These are phyloP conservation scores for Trichomonas tenax DNA, from an alignment of 208 protist genomes.

Conservation along the genomic window DNA sequence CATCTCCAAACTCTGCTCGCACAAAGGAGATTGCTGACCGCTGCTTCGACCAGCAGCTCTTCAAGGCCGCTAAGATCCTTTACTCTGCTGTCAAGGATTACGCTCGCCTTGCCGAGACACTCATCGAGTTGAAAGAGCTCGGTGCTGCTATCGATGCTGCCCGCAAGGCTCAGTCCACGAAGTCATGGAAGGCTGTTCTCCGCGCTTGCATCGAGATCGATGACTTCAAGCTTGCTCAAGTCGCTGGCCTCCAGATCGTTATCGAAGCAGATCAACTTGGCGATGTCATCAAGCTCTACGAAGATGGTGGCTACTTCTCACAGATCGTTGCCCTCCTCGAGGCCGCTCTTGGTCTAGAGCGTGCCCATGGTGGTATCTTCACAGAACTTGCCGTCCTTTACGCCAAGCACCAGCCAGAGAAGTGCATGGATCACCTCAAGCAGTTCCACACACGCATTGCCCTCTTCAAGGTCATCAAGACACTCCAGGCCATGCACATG, in stretches of 20 bases:
- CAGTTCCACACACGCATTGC: conserved; percentile 81
- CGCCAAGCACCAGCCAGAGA: conserved; percentile 82
- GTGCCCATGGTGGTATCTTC: conserved; percentile 95
- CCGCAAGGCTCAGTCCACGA: conserved; percentile 81
- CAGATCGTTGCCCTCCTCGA: conserved; percentile 67
- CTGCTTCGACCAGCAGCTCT: conserved; percentile 85
- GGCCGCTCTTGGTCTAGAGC: conserved; percentile 65
- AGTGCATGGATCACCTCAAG: conserved; percentile 96
- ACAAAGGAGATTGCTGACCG: conserved; percentile 72
- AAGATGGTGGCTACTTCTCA: conserved; percentile 66
- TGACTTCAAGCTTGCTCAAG: conserved; percentile 90
- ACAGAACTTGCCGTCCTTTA: conserved; percentile 97
- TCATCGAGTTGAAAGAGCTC: conserved; percentile 80
- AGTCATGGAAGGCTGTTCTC: conserved; percentile 58
- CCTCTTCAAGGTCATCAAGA: conserved; percentile 81
- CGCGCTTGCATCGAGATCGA: conserved; percentile 85
- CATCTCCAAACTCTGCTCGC: conserved; percentile 74
- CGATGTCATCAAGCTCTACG: conserved; percentile 65
- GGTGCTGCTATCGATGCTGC: conserved; percentile 80
- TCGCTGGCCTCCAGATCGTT: conserved; percentile 88
- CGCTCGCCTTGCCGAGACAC: conserved; percentile 71
- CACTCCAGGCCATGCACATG: conserved; percentile 73
- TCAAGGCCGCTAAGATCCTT: conserved; percentile 87
- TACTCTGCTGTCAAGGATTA: conserved; percentile 89
- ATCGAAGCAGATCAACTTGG: conserved; percentile 88